Percentiles rank a stretch among this genome's conserved stretches.
These are phyloP conservation scores for Kalaharituber pfeilii DNA, from an alignment of 2,329 filamentous ascomycete genomes.

Conservation along the genomic window DNA sequence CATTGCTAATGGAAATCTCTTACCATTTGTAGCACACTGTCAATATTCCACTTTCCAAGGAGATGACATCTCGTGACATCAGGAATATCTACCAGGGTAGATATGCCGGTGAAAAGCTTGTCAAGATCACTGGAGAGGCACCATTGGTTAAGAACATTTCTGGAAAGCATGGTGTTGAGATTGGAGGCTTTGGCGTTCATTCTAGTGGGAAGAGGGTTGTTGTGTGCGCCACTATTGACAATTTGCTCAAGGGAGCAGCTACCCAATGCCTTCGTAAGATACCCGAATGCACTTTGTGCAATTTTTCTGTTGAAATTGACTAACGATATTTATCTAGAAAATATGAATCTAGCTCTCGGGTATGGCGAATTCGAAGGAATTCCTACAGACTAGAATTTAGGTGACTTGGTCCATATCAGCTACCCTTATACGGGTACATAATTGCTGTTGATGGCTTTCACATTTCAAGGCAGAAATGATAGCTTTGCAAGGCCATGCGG, in stretches of 20 bases:
- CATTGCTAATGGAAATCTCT: not conserved
- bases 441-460: too few species aligned
- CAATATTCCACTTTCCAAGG: constrained; percentile 67
- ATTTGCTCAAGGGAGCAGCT: constrained; percentile 79
- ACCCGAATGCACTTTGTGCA: constrained; percentile 1
- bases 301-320: too few species aligned
- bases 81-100: constrained; percentile 89
- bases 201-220: constrained; percentile 77
- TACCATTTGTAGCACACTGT: constrained; percentile 60
- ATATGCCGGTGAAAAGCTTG: constrained; percentile 86
- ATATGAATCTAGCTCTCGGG: constrained; percentile 83
- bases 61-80: constrained; percentile 81
- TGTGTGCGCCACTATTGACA: constrained; percentile 87
- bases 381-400: constrained; percentile 35
- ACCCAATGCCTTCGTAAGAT: constrained; percentile 79
- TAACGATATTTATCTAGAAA: constrained; percentile 38
- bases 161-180: constrained; percentile 75
- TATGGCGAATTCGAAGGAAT: constrained; percentile 83
- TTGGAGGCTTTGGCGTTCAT: constrained; percentile 90
- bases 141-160: constrained; percentile 72
- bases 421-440: too few species aligned
- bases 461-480: too few species aligned
- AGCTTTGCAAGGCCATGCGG: too few species aligned
- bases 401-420: too few species aligned
- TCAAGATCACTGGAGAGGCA: constrained; percentile 78